Conservation (phyloP, 2,329 filamentous ascomycete genomes). For the Clonostachys solani region DNA sequence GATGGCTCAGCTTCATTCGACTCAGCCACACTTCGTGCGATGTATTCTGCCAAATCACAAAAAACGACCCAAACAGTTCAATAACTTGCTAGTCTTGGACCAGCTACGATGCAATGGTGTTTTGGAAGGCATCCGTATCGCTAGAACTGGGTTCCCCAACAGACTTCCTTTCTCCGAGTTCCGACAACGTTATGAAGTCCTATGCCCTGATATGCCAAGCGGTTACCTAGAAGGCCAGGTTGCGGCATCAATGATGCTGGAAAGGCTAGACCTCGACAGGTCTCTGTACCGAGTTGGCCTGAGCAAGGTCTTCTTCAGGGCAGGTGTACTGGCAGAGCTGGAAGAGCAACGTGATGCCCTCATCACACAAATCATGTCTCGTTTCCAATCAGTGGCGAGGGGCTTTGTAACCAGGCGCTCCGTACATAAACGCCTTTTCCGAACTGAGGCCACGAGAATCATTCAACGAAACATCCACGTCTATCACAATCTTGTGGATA, state of each 20-base stretch:
- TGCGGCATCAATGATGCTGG: conserved; percentile 80
- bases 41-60: conserved; percentile 98
- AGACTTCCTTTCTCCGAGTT: conserved; percentile 90
- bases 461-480: conserved; percentile 93
- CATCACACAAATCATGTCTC: conserved; percentile 89
- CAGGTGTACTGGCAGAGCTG: conserved; percentile 90
- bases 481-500: conserved; percentile 84
- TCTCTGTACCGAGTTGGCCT: conserved; percentile 88
- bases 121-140: conserved; percentile 96
- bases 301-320: conserved; percentile 97
- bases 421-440: conserved; percentile 89
- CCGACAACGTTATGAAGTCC: conserved; percentile 89
- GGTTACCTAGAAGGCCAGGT: conserved; percentile 89
- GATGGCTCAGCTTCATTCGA: conserved; percentile 91
- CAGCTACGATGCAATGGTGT: conserved; percentile 99
- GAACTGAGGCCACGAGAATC: conserved; percentile 89
- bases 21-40: conserved; percentile 95
- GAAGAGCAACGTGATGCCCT: conserved; percentile 93
- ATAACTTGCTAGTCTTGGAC: conserved; percentile 87
- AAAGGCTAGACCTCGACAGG: conserved; percentile 80
- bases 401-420: conserved; percentile 86
- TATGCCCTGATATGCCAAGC: conserved; percentile 83
- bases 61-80: conserved; percentile 91
- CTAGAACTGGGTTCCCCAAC: conserved; percentile 94
- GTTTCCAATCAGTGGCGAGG: conserved; percentile 87